Percentiles rank a stretch among this genome's conserved stretches.
Conservation (phyloP, 2,329 filamentous ascomycete genomes). For the Fusarium pseudonygamai region DNA sequence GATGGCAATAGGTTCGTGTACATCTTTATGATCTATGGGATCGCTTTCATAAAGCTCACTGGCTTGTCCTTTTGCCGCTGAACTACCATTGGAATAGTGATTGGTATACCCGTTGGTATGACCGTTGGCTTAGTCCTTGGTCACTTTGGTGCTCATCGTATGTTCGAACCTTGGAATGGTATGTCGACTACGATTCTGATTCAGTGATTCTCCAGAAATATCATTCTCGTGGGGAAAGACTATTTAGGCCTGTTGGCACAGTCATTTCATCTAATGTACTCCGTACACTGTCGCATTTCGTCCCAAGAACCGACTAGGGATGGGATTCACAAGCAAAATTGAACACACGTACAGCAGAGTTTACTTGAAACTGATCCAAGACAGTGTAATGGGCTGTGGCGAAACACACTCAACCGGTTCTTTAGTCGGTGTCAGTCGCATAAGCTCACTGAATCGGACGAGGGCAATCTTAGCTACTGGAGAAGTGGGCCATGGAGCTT, state of each 20-base stretch:
- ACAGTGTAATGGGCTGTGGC: background rate
- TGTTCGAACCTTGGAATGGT: background rate
- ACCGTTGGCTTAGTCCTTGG: background rate
- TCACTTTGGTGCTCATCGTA: background rate
- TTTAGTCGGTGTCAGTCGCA: constrained; percentile 4
- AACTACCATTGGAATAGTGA: background rate
- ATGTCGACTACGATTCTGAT: background rate
- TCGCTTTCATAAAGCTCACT: background rate
- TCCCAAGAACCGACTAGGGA: background rate
- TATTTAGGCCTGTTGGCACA: background rate
- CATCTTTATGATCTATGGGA: background rate
- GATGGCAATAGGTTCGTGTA: constrained; percentile 1
- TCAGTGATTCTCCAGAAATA: background rate
- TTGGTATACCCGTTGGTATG: background rate
- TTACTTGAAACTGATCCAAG: background rate
- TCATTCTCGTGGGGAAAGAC: background rate
- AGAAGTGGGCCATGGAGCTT: background rate
- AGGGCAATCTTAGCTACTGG: background rate
- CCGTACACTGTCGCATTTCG: background rate
- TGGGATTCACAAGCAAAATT: background rate
- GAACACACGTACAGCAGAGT: background rate
- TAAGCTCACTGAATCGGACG: background rate
- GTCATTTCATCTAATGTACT: background rate
- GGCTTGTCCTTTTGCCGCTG: background rate
- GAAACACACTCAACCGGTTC: background rate